These are phyloP conservation scores for Xylaria castorea DNA, from an alignment of 495 filamentous ascomycete genomes.

Conservation along the genomic window DNA sequence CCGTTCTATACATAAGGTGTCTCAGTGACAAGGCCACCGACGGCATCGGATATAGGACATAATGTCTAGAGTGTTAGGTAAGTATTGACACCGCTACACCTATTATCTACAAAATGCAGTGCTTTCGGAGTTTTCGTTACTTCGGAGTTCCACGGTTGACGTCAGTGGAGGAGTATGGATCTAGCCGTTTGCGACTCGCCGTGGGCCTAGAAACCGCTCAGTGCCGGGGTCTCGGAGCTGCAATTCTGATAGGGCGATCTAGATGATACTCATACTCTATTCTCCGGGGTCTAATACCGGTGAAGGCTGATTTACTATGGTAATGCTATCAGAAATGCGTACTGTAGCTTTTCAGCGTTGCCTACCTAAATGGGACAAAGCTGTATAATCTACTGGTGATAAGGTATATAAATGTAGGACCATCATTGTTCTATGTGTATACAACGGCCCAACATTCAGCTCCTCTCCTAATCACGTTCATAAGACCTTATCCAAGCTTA, in stretches of 20 bases:
- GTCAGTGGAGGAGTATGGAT: not conserved
- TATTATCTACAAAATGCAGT: not conserved
- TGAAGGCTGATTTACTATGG: not conserved
- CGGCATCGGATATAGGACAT: too few species aligned
- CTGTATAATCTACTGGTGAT: constrained; percentile 6
- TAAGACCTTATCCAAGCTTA: not conserved
- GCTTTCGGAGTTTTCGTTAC: constrained; percentile 9
- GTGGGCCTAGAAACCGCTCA: not conserved
- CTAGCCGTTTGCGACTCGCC: not conserved
- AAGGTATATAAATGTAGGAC: not conserved
- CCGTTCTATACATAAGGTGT: not conserved
- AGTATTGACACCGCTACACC: not conserved
- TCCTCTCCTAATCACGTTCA: not conserved
- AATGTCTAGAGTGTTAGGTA: not conserved
- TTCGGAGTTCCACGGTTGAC: constrained; percentile 24
- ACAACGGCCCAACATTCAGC: not conserved
- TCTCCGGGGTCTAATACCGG: not conserved
- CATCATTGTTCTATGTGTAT: not conserved
- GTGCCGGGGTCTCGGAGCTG: constrained; percentile 9
- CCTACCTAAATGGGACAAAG: not conserved
- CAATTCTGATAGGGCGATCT: not conserved
- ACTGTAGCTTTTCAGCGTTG: not conserved
- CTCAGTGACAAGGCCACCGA: not conserved
- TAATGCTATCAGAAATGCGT: constrained; percentile 7
- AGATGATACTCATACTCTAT: not conserved